Conservation (phyloP, 441 rosid genomes). For the Adansonia grandidieri region DNA sequence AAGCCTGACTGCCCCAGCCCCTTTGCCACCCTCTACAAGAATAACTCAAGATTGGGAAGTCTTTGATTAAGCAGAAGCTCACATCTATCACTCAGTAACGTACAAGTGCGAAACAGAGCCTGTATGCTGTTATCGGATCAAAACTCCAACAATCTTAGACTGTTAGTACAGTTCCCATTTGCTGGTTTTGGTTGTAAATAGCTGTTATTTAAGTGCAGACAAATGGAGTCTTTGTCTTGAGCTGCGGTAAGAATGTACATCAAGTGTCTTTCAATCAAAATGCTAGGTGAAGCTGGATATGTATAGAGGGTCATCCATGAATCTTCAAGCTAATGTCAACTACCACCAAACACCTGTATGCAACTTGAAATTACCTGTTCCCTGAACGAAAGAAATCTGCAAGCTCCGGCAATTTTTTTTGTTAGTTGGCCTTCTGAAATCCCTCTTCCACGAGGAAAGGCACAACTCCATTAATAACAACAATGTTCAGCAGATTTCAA, state of each 20-base stretch:
- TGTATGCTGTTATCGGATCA: background rate
- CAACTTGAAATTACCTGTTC: background rate
- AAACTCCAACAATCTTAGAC: background rate
- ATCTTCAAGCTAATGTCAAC: background rate
- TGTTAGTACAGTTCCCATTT: background rate
- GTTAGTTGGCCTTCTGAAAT: background rate
- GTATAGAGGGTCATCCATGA: background rate
- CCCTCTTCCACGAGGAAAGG: conserved; percentile 5
- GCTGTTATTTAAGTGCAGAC: background rate
- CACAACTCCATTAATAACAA: background rate
- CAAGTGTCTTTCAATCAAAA: background rate
- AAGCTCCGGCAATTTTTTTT: too few relatives aligned
- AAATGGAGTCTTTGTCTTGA: conserved; percentile 3
- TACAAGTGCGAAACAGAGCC: background rate
- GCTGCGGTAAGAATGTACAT: background rate
- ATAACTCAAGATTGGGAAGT: conserved; percentile 56
- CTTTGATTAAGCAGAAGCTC: conserved; percentile 43
- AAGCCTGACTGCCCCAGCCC: conserved; percentile 46
- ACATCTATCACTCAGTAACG: background rate
- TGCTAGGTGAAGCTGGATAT: background rate
- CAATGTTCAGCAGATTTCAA: background rate
- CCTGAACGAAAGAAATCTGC: background rate
- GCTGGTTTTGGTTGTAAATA: background rate
- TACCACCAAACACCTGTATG: background rate
- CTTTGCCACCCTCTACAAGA: conserved; percentile 43